These are phyloP conservation scores for Acacia confusa DNA, from an alignment of 306 rosid genomes.

Conservation along the genomic window DNA sequence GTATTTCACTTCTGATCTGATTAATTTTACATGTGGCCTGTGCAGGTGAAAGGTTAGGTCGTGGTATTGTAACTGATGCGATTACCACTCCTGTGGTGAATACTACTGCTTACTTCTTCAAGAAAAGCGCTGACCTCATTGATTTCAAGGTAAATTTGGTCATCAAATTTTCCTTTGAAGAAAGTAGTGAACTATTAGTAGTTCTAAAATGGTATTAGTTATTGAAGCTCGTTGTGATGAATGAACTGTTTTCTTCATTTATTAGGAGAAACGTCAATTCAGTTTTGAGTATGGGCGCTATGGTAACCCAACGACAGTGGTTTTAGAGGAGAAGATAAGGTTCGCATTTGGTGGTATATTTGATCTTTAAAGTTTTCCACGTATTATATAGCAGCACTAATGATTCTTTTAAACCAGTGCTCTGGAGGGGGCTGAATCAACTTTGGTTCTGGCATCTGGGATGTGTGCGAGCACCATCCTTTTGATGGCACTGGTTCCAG, in stretches of 20 bases:
- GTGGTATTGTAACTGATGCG: conserved; percentile 82
- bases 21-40: conserved; percentile 24
- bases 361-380: conserved; percentile 8
- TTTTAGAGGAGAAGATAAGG: conserved; percentile 94
- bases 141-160: conserved; percentile 72
- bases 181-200: background rate
- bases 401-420: conserved; percentile 56
- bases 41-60: conserved; percentile 87
- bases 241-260: conserved; percentile 5
- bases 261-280: conserved; percentile 71
- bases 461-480: conserved; percentile 86
- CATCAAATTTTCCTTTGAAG: background rate
- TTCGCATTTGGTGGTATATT: conserved; percentile 28
- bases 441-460: conserved; percentile 88
- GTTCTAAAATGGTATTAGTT: background rate
- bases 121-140: conserved; percentile 75
- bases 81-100: conserved; percentile 93
- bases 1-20: conserved; percentile 19
- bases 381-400: conserved; percentile 6
- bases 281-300: conserved; percentile 97
- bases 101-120: conserved; percentile 78
- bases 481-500: conserved; percentile 89
- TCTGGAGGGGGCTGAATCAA: conserved; percentile 95
- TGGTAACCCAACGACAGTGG: conserved; percentile 92
- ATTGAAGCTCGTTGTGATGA: background rate